Base-by-base conservation (phyloP, 2,329 filamentous ascomycete species). In the Penicillium sp. region DNA sequence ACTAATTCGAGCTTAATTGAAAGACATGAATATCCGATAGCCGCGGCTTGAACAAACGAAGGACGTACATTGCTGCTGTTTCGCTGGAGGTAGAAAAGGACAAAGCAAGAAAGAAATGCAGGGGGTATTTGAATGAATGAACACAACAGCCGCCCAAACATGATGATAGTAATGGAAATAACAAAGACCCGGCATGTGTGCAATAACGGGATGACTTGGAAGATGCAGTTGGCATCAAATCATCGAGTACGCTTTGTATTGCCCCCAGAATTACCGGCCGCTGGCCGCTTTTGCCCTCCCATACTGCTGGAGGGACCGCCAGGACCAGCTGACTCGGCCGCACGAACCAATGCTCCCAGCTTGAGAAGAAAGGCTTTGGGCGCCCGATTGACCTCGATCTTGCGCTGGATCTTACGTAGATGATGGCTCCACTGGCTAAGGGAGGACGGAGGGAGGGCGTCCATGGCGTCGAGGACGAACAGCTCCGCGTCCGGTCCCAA, bases 301-400 rank as follows among this genome's bases (percentile, higher is more conserved):
- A 48, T 18, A 42, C 50, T 5, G 29, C 26, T 5, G 35, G 23
- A 25, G n/a, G 33, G 13, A n/a, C 34, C 36, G 18, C 14, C 39
- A 20, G 50, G 36, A 23, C 41, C 43, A 19, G 38, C 43, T 4
- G 59, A 48, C 43, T 62, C 60, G 11, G 56, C 56, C 19, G 41
- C 43, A 16, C 63, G 57, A 19, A 67, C 55, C 30, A 70, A 33
- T 3, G 48, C 42, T 21, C 50, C 54, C 10, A 70, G 50, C 23
- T 59, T 61, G 19, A 62, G 43, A 19, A 68, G 53, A 35, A 64
- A 70, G 7, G 50, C 49, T 35, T 54, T 58, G 11, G 67, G 65
- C 0, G 64, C 63, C 15, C 60, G 58, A 39, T 71, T 68, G 27
- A 68, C 60, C 48, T 74, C 65, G 35, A 76, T 68, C 50, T 73